A percentile compares a stretch with the other conserved stretches of the same genome.
Conservation (phyloP, 768 basidiomycete genomes). For the Calvatia gigantea region DNA sequence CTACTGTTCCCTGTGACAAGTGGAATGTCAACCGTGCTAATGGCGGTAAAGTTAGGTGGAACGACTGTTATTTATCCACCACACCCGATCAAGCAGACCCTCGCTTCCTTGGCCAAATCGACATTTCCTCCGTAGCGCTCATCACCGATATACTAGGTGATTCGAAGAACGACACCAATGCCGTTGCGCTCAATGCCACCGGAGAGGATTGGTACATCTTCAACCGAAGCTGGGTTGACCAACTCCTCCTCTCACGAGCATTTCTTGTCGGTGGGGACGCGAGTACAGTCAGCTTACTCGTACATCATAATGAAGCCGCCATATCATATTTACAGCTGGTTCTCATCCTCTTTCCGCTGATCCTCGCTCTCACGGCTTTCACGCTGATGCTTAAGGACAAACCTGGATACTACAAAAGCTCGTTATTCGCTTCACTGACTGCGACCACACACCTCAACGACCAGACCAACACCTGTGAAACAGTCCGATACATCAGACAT, state of each 20-base stretch:
- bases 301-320: slow-evolving; percentile 13
- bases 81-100: background rate
- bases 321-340: slow-evolving; percentile 1
- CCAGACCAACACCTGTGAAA: background rate
- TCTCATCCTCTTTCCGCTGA: slow-evolving; percentile 14
- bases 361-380: slow-evolving; percentile 5
- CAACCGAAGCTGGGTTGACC: slow-evolving; percentile 10
- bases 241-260: slow-evolving; percentile 15
- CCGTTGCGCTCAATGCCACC: slow-evolving; percentile 11
- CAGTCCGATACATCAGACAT: background rate
- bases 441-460: slow-evolving; percentile 14
- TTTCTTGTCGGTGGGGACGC: slow-evolving; percentile 16
- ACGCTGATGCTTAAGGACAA: slow-evolving; percentile 11
- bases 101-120: slow-evolving; percentile 16
- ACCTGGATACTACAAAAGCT: slow-evolving; percentile 18
- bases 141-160: slow-evolving; percentile 17
- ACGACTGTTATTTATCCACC: slow-evolving; percentile 10
- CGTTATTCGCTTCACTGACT: slow-evolving; percentile 14
- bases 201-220: slow-evolving; percentile 15
- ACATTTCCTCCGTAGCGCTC: slow-evolving; percentile 16
- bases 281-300: slow-evolving; percentile 8
- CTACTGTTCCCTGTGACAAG: slow-evolving; percentile 9
- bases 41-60: slow-evolving; percentile 14
- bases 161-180: slow-evolving; percentile 13
- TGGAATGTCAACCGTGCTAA: slow-evolving; percentile 13